Base-by-base conservation (phyloP, 352 stramenopile species). In the Peronosclerospora sorghi region DNA sequence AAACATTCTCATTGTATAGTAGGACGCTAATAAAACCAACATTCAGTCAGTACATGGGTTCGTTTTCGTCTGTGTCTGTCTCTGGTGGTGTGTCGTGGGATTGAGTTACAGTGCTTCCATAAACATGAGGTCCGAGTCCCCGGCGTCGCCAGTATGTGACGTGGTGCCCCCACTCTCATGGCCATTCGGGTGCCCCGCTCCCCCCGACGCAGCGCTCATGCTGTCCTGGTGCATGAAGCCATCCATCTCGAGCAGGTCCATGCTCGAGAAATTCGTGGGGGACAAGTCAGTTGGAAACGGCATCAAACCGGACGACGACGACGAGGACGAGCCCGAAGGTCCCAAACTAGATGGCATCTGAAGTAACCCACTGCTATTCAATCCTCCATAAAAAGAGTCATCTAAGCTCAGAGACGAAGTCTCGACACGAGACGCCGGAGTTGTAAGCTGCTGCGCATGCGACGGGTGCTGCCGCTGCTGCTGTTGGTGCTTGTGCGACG, bases 181-280 rank as follows among this genome's bases (percentile, higher is more conserved):
- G 40, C 24, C 52, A 21, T 47, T 71, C 32, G 46, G 59, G 12
- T 56, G 45, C n/a, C 42, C 49, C 21, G 41, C 51, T 8, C 36
- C 53, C n/a, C 36, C 49, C 23, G 42, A 36, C 21, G 40, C 49
- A 14, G 51, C 51, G 24, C 45, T 62, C 29, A 46, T 56, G 9
- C 47, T 51, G 15, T 60, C 56, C 8, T 60, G 48, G 9, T 51
- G 57, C 64, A 56, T 80, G 7, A 73, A 65, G 47, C 73, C 70
- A 27, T 88, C 75, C 35, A 86, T 82, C 43, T 88, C 75, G 14
- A 88, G 54, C 42, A 84, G 54, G 49, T 88, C 75, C 54, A 76
- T 81, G 36, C 65, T 64, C 10, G 51, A 72, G 32, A 84, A 82
- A 42, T 68, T 72, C 13, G 69, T 81, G 1, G 73, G 73, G 9